phyloP scores from a whole-genome alignment of 805 yeast genomes.

The Myxozyma nipponensis region DNA sequence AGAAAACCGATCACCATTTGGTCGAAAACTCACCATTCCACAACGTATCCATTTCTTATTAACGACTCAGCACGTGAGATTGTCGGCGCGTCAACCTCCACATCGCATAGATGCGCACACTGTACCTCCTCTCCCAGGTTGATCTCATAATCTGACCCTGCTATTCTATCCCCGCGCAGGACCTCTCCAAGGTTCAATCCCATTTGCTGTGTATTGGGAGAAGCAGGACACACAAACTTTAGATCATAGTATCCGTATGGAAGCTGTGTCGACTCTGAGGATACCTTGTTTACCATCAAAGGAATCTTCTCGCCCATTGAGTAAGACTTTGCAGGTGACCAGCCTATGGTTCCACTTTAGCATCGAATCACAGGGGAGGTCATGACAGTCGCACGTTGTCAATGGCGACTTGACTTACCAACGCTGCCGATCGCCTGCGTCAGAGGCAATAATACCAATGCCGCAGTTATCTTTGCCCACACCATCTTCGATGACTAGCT shows the following conservation, averaged over 20 bases:
- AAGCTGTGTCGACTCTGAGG: slow-evolving; percentile 69
- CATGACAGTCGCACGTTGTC: too few relatives aligned
- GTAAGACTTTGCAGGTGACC: slow-evolving; percentile 32
- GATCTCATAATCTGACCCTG: slow-evolving; percentile 69
- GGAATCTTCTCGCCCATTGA: slow-evolving; percentile 59
- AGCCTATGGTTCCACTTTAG: too few relatives aligned
- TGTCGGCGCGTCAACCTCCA: slow-evolving; percentile 51
- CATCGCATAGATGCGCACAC: slow-evolving; percentile 66
- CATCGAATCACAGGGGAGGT: too few relatives aligned
- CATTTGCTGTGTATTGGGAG: slow-evolving; percentile 49
- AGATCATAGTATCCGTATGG: slow-evolving; percentile 75
- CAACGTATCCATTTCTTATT: slow-evolving; percentile 66
- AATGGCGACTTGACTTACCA: too few relatives aligned
- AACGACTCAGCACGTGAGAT: slow-evolving; percentile 54
- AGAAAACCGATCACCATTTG: neutral
- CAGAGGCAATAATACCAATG: too few relatives aligned
- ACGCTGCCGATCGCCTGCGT: too few relatives aligned
- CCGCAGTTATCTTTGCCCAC: too few relatives aligned
- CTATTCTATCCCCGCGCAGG: slow-evolving; percentile 72
- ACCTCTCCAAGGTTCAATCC: slow-evolving; percentile 73
- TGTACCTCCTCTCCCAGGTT: slow-evolving; percentile 59
- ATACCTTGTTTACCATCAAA: slow-evolving; percentile 69
- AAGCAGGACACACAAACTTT: slow-evolving; percentile 72
- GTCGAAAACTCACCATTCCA: slow-evolving; percentile 55
- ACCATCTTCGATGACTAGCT: too few relatives aligned